Conservation (phyloP, 2,329 filamentous ascomycete genomes). For the Diaporthe australafricana region DNA sequence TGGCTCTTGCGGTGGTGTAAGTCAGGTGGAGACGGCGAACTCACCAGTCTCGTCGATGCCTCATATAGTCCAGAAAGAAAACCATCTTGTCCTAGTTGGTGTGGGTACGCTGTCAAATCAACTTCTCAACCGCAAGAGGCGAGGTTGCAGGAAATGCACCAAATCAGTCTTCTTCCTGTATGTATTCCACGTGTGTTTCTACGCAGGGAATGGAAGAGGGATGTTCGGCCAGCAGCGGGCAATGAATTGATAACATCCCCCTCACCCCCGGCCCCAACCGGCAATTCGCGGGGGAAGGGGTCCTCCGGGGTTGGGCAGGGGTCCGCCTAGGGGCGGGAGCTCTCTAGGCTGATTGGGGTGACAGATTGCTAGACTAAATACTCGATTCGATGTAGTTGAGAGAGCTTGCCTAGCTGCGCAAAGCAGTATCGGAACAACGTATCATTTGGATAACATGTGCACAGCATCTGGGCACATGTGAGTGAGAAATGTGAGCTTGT, state of each 20-base stretch:
- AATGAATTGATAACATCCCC: not conserved
- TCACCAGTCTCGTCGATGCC: conserved; percentile 79
- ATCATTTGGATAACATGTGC: not conserved
- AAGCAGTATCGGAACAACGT: not conserved
- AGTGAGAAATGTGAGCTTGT: not conserved
- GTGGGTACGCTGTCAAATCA: not conserved
- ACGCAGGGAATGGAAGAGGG: not conserved
- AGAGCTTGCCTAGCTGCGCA: not conserved
- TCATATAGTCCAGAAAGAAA: conserved; percentile 68
- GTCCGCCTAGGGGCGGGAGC: too few relatives aligned
- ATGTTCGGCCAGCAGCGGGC: conserved; percentile 5
- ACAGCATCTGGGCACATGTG: not conserved
- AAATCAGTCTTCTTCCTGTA: not conserved
- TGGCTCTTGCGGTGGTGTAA: conserved; percentile 9
- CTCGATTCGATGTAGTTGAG: not conserved
- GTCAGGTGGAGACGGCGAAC: conserved; percentile 40
- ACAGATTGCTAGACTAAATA: too few relatives aligned
- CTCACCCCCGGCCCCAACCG: conserved; percentile 11
- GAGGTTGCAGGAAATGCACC: not conserved
- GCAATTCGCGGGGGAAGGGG: not conserved
- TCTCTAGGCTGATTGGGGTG: not conserved
- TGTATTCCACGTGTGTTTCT: not conserved
- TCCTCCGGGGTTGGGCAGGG: not conserved
- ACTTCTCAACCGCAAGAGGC: not conserved
- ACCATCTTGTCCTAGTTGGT: conserved; percentile 47